Evolutionary conservation across 2,329 filamentous ascomycete genomes (phyloP).

Genomic region (Dothiorella sarmentorum): DNA sequence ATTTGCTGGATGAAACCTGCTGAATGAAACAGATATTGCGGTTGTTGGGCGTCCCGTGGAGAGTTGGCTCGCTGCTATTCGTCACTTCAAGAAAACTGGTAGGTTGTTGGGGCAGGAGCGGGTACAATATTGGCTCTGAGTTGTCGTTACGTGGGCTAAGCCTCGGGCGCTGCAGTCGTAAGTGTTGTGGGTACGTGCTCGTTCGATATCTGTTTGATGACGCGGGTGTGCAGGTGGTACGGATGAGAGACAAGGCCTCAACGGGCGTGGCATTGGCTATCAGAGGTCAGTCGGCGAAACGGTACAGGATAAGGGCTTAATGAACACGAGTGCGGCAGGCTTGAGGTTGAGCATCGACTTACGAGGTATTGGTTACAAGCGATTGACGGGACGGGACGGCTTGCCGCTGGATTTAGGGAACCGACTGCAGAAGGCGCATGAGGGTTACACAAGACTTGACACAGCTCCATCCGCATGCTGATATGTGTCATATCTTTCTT

Average conservation of each 20-base stretch:
- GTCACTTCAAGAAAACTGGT: not conserved
- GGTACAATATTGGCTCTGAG: not conserved
- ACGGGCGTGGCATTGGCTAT: not conserved
- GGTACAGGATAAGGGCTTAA: not conserved
- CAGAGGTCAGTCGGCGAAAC: not conserved
- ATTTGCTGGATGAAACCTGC: not conserved
- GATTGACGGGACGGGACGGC: not conserved
- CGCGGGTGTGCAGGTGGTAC: slow-evolving; percentile 6
- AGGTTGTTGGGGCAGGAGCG: not conserved
- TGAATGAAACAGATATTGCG: not conserved
- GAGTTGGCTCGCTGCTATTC: not conserved
- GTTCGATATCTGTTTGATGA: not conserved
- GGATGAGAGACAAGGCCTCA: not conserved
- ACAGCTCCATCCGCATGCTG: slow-evolving; percentile 10
- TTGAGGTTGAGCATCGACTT: not conserved
- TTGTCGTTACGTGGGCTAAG: not conserved
- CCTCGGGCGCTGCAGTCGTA: not conserved
- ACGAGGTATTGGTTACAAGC: slow-evolving; percentile 16
- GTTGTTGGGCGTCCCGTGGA: not conserved
- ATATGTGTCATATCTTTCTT: slow-evolving; percentile 14
- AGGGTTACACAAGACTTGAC: slow-evolving; percentile 19
- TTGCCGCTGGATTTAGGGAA: slow-evolving; percentile 16
- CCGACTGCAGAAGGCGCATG: slow-evolving; percentile 17
- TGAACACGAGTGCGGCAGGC: not conserved
- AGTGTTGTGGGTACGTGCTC: not conserved